phyloP scores from a whole-genome alignment of 2,329 filamentous ascomycete species.

The Pezicula radicicola region DNA sequence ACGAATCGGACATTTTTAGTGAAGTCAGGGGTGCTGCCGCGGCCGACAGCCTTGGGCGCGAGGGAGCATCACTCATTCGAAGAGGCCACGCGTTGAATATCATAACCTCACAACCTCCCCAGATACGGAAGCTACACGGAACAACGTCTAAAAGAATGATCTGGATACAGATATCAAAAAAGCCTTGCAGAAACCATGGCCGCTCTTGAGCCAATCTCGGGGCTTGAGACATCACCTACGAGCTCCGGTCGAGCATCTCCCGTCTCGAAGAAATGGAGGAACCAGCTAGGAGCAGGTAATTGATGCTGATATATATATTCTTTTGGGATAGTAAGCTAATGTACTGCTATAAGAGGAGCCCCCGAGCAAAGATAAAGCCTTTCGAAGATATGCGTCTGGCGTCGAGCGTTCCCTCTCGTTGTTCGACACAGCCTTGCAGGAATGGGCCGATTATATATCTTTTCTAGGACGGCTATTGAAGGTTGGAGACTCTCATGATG shows the following conservation, averaged over 20 bases:
- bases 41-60: neutral
- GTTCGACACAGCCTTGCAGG: conserved; percentile 90
- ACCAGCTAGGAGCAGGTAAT: conserved; percentile 73
- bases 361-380: conserved; percentile 61
- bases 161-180: conserved; percentile 16
- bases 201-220: conserved; percentile 54
- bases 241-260: conserved; percentile 82
- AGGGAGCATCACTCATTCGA: conserved; percentile 2
- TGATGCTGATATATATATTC: neutral
- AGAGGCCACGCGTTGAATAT: conserved; percentile 17
- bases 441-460: conserved; percentile 99
- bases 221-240: conserved; percentile 68
- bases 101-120: neutral
- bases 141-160: conserved; percentile 4
- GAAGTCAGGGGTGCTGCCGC: neutral
- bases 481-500: conserved; percentile 43
- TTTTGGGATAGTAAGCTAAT: neutral
- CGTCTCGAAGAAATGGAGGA: conserved; percentile 72
- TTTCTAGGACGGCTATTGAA: conserved; percentile 90
- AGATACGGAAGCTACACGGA: neutral
- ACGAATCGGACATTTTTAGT: neutral
- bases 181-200: conserved; percentile 47
- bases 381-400: conserved; percentile 84
- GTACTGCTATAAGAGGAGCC: conserved; percentile 43
- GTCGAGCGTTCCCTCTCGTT: conserved; percentile 84